Evolutionary conservation across 768 basidiomycete genomes (phyloP).

Genomic region (Tulasnella calospora): DNA sequence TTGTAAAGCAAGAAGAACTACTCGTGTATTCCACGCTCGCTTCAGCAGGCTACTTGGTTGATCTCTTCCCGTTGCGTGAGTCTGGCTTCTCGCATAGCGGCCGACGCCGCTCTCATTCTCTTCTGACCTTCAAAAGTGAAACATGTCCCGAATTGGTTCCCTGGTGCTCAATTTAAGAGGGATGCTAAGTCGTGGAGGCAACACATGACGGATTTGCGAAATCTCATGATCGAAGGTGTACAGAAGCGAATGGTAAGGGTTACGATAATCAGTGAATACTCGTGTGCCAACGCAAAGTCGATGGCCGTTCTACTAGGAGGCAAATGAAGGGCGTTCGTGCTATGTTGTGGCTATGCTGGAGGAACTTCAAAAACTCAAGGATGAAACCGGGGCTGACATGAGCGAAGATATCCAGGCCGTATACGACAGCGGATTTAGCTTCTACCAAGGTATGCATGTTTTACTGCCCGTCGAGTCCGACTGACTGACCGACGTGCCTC

Average conservation of each 20-base stretch:
- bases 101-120: no score
- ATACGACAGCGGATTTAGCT: background rate
- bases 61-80: background rate
- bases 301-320: background rate
- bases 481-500: no score
- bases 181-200: background rate
- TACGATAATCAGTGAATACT: background rate
- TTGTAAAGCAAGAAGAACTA: background rate
- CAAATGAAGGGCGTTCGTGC: background rate
- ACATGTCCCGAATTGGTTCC: slow-evolving; percentile 10
- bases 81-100: background rate
- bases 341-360: background rate
- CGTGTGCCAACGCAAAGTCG: background rate
- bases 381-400: background rate
- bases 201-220: background rate
- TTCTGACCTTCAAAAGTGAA: background rate
- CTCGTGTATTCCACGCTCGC: background rate
- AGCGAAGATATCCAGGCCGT: background rate
- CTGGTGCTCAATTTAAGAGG: slow-evolving; percentile 7
- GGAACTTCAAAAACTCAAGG: background rate
- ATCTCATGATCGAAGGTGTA: background rate
- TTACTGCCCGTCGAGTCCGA: background rate
- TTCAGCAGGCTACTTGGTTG: background rate
- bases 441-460: background rate
- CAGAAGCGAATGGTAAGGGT: background rate